Evolutionary conservation across 2,329 filamentous ascomycete species (phyloP), one percentile per base, ranked within the genome.

Genomic region (Lachnellula willkommii): DNA sequence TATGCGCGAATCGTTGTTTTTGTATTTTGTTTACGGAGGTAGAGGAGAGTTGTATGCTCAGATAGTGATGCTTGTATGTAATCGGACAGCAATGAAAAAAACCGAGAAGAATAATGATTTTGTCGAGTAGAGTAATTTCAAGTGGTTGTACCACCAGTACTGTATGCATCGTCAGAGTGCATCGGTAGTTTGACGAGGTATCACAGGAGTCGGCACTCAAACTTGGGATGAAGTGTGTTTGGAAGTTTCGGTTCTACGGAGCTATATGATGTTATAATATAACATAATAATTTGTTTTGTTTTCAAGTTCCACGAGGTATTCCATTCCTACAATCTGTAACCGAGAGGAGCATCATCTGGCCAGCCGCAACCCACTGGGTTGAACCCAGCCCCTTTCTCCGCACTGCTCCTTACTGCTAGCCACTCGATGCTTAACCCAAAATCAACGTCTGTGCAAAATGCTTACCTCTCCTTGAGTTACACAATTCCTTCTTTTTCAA

Each of bases 361-460:
- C 12, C 11, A 52, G 43, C 52, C 24, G 22, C 32, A 48, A 6
- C 17, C 20, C 20, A 20, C 20, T 20, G 20, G 20, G 20, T 20
- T 20, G 20, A 20, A 20, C 20, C 37, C 15, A 40, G 37, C 14
- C 37, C 17, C 37, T 40, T 17, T 15, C 37, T 40, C 37, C 37
- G 28, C 9, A 12, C 46, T 48, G 46, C 46, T 24, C 46, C 46
- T 24, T 24, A 47, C 45, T 24, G 28, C 9, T 28, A 28, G 28
- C 28, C 45, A 26, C 20, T 47, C 20, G 26, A 37, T 47, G 24
- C 57, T 49, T 55, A 62, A 64, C 55, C 60, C 58, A 60, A 66
- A 60, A 39, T 59, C 58, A 62, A 65, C 63, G 63, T 66, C 64
- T 60, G 64, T 64, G 63, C 59, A 60, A 59, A 52, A 50, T 17